Conservation (phyloP, 192 early-diverging fungal species). For the Rhizophagus prolifer region DNA sequence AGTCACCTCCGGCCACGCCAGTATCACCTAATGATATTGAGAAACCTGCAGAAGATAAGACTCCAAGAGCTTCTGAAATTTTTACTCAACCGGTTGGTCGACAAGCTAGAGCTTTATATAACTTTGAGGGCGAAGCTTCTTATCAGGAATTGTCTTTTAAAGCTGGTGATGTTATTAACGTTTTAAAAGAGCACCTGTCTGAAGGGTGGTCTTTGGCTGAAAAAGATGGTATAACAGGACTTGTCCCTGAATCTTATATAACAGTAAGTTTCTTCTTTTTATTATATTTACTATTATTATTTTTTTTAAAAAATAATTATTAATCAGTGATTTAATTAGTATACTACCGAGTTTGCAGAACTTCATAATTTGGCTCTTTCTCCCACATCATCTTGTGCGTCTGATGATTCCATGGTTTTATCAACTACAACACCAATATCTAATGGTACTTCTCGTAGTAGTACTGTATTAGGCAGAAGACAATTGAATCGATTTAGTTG, state of each 20-base stretch:
- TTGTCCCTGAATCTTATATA: conserved; percentile 44
- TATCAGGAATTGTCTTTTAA: conserved; percentile 42
- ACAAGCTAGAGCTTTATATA: conserved; percentile 42
- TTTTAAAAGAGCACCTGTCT: conserved; percentile 39
- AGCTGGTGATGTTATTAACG: conserved; percentile 42
- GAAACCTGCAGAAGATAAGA: not conserved
- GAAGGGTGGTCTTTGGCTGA: conserved; percentile 48
- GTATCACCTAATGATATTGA: not conserved
- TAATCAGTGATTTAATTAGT: conserved; percentile 23
- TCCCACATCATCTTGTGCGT: conserved; percentile 29
- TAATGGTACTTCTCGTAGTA: conserved; percentile 29
- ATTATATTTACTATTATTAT: not conserved
- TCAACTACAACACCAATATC: conserved; percentile 12
- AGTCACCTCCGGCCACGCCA: not conserved
- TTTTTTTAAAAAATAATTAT: not conserved
- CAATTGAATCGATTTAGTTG: conserved; percentile 46
- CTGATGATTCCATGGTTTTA: not conserved
- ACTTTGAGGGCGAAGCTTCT: conserved; percentile 42
- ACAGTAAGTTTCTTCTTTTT: conserved; percentile 32
- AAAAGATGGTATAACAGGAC: conserved; percentile 44
- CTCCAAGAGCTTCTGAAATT: conserved; percentile 4
- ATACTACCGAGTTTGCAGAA: conserved; percentile 43
- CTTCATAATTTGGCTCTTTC: conserved; percentile 27
- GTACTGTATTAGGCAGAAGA: conserved; percentile 40
- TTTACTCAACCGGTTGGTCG: conserved; percentile 36